Conservation (phyloP, 2,329 filamentous ascomycete genomes). For the Gaeumannomyces sp. region DNA sequence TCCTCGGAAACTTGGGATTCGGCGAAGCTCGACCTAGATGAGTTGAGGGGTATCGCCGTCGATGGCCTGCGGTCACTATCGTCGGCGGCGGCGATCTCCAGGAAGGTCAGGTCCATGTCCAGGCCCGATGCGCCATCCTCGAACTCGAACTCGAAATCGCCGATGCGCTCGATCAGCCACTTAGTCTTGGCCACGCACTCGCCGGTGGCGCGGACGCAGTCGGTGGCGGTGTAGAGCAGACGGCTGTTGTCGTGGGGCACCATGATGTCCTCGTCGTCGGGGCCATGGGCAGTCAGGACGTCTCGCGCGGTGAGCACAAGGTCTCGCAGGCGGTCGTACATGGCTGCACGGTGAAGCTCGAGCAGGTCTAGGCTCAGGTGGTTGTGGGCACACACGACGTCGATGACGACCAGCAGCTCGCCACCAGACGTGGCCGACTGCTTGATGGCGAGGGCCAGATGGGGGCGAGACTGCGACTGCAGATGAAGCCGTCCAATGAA, state of each 20-base stretch:
- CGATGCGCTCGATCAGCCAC: conserved; percentile 77
- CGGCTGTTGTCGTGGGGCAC: conserved; percentile 72
- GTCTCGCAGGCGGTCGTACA: conserved; percentile 75
- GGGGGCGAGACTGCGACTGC: conserved; percentile 83
- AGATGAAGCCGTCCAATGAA: conserved; percentile 87
- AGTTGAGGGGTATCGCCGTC: conserved; percentile 21
- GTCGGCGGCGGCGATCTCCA: conserved; percentile 36
- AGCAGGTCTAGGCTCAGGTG: conserved; percentile 60
- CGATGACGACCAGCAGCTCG: conserved; percentile 71
- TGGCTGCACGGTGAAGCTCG: conserved; percentile 61
- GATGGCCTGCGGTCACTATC: conserved; percentile 24
- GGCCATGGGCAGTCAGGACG: conserved; percentile 63
- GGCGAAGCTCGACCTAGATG: conserved; percentile 22
- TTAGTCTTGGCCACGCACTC: conserved; percentile 87
- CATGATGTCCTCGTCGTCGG: conserved; percentile 70
- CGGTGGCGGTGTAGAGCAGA: conserved; percentile 72
- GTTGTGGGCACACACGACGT: conserved; percentile 76
- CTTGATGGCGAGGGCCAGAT: conserved; percentile 75
- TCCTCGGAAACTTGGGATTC: conserved; percentile 20
- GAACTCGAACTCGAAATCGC: conserved; percentile 84
- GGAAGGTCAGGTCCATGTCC: conserved; percentile 51
- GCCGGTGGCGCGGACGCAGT: conserved; percentile 82
- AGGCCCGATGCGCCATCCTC: conserved; percentile 44
- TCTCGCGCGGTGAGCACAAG: conserved; percentile 77
- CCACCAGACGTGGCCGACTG: conserved; percentile 78